Base-by-base conservation (phyloP, 805 yeast species). In the Saturnispora serradocipensis region DNA sequence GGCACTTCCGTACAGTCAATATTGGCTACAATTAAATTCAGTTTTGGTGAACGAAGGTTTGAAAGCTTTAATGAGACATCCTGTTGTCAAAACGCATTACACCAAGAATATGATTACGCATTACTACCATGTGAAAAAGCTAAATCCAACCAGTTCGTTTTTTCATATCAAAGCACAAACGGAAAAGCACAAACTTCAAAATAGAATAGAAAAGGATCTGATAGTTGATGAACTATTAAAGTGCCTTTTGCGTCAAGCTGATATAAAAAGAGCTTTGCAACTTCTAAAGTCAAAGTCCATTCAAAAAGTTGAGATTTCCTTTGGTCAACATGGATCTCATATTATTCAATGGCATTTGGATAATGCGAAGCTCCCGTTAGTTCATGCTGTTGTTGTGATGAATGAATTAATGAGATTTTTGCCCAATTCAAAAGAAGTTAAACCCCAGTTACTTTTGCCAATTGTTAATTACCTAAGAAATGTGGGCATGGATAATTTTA, bases 11-110 rank as follows among this genome's bases (percentile, higher is more conserved):
- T 43, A 43, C n/a, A 20, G 42, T 35, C 27, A 16, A 9, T 24
- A 49, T 25, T 49, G 51, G 51, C 5, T 43, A n/a, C 20, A 49
- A 9, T 18, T 49, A 20, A 43, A 42, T n/a, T 24, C 38, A 10
- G 34, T 43, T 6, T 2, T 49, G 13, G 20, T 49, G 22, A 49
- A 43, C 24, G 51, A 49, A 20, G 51, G 51, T 4, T 15, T 49
- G 38, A 32, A 18, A 16, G 36, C 35, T 4, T 35, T 32, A 2
- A 42, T 43, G 22, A 9, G 24, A 6, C 20, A 11, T 9, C 18
- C 9, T 10, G 15, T 25, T 7, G 27, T 43, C 16, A 18, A 28
- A 15, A 32, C 25, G 8, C 51, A 49, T 36, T 49, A 35, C 11
- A 20, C 43, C 11, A 36, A 27, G 18, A 49, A 49, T 28, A 18